Evolutionary conservation across 352 stramenopile species (phyloP), one percentile per base, ranked within the genome.

Genomic region (Thraustochytrium striatum): DNA sequence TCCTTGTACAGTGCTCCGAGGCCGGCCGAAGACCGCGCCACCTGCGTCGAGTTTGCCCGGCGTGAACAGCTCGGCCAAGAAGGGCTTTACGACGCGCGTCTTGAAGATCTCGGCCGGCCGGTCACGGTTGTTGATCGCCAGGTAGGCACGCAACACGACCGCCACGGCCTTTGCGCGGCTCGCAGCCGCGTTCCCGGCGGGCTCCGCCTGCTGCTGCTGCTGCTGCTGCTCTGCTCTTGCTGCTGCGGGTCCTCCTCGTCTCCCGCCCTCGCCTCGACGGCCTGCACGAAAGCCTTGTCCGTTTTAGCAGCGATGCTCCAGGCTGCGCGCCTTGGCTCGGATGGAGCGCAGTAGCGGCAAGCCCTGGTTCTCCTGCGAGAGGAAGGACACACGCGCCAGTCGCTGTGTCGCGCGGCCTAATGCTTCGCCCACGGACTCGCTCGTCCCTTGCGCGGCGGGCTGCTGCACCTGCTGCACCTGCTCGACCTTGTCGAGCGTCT

Each of bases 271-370:
- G 39, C 11, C 16, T 38, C 25, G 9, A 75, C 44, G 44, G 47
- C 44, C 41, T 72, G 39, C n/a, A 75, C 52, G 25, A 75, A 32
- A 3, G 65, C 65, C 7, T 21, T 11, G 11, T 75, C 65, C 68
- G 44, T 25, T 75, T 43, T 13, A 61, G 43, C 30, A 75, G 65
- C 35, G 65, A 75, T 75, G 65, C 65, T 75, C 65, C n/a, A 75
- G 52, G 50, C 65, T 75, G 32, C 65, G 44, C 21, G 65, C 65
- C 65, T 75, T 75, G 32, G 65, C 65, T 25, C 65, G 65, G 36
- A 75, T 75, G 30, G 52, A 55, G 35, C 65, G 65, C 32, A 75
- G 25, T 13, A 75, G 39, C 21, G 65, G 65, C 5, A 75, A 28
- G 25, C 65, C 65, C 1, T 30, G 52, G 52, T 75, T 75, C 25